Conservation (phyloP, 1,284 basidiomycete genomes). For the Serendipita sp. region DNA sequence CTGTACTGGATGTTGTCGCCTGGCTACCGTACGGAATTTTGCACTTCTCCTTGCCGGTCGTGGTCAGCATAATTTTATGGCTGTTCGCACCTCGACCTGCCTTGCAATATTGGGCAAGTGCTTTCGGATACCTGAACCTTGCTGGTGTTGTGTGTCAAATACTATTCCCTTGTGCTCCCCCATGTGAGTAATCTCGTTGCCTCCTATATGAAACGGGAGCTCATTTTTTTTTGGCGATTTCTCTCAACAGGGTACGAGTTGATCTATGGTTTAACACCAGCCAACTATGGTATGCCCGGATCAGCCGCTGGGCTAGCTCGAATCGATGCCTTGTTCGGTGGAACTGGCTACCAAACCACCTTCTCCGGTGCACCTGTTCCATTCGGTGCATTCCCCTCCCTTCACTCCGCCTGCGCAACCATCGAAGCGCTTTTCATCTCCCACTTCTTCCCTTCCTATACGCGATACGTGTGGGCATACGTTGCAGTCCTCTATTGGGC, state of each 20-base stretch:
- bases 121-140: slow-evolving; percentile 91
- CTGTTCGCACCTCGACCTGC: slow-evolving; percentile 66
- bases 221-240: background rate
- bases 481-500: slow-evolving; percentile 88
- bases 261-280: slow-evolving; percentile 90
- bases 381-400: slow-evolving; percentile 91
- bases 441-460: slow-evolving; percentile 80
- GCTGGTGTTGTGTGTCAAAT: slow-evolving; percentile 83
- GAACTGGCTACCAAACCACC: slow-evolving; percentile 63
- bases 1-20: slow-evolving; percentile 80
- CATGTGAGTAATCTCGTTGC: slow-evolving; percentile 31
- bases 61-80: slow-evolving; percentile 67
- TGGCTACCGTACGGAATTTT: slow-evolving; percentile 94
- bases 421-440: slow-evolving; percentile 86
- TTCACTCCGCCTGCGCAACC: slow-evolving; percentile 85
- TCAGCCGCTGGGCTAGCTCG: slow-evolving; percentile 87
- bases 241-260: slow-evolving; percentile 78
- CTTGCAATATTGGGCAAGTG: slow-evolving; percentile 75
- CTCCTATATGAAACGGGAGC: background rate
- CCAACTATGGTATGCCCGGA: slow-evolving; percentile 81
- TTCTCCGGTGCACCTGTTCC: slow-evolving; percentile 87
- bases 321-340: slow-evolving; percentile 80
- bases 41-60: slow-evolving; percentile 76
- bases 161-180: slow-evolving; percentile 82
- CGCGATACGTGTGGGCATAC: slow-evolving; percentile 69